phyloP scores from a whole-genome alignment of 164 flowering plant species.

The Litsea cubeba region DNA sequence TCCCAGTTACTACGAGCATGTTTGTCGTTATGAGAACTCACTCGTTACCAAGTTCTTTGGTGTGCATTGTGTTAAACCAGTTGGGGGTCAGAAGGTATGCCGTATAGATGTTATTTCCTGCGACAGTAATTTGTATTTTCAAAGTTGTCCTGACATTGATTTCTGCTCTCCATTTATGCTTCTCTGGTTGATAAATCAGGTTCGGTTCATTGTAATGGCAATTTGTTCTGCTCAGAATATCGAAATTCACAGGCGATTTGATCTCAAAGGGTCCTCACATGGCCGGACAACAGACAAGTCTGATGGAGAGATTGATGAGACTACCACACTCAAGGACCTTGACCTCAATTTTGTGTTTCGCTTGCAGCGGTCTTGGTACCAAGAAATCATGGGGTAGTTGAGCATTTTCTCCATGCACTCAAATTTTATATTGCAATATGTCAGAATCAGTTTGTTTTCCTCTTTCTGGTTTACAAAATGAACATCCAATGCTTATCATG shows the following conservation, averaged over 20 bases:
- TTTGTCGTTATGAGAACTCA: slow-evolving; percentile 26
- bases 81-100: slow-evolving; percentile 42
- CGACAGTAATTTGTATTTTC: too few relatives aligned
- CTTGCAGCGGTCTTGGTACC: slow-evolving; percentile 55
- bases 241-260: slow-evolving; percentile 59
- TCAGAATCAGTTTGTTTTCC: background rate
- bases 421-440: background rate
- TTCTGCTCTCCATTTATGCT: background rate
- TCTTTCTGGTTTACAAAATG: background rate
- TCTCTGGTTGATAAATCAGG: slow-evolving; percentile 33
- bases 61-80: slow-evolving; percentile 44
- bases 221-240: slow-evolving; percentile 60
- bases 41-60: slow-evolving; percentile 48
- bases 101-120: background rate
- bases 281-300: slow-evolving; percentile 45
- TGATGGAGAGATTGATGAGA: slow-evolving; percentile 54
- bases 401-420: background rate
- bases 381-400: slow-evolving; percentile 57
- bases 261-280: slow-evolving; percentile 38
- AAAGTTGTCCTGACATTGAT: background rate
- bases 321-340: slow-evolving; percentile 74
- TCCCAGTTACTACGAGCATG: slow-evolving; percentile 44
- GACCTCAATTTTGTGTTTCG: slow-evolving; percentile 79
- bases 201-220: slow-evolving; percentile 67
- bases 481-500: background rate